These are phyloP conservation scores for Pisolithus albus DNA, from an alignment of 768 basidiomycete genomes.

Conservation along the genomic window DNA sequence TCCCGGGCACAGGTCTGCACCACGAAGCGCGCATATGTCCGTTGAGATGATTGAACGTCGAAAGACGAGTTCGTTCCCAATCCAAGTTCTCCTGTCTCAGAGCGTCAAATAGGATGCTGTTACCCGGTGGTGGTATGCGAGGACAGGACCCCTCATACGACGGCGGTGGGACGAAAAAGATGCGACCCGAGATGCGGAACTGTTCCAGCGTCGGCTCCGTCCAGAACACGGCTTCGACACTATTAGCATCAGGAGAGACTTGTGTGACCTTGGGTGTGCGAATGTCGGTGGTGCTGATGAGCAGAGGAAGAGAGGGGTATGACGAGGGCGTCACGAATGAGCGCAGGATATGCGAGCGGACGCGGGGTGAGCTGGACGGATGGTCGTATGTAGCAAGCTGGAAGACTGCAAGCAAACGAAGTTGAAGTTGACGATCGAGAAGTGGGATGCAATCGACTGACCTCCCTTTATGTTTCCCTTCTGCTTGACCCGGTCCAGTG, in stretches of 20 bases:
- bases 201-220: conserved; percentile 60
- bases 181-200: conserved; percentile 59
- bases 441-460: not conserved
- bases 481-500: not conserved
- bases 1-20: conserved; percentile 64
- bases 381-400: conserved; percentile 38
- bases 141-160: conserved; percentile 23
- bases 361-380: conserved; percentile 40
- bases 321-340: conserved; percentile 41
- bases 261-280: conserved; percentile 65
- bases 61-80: conserved; percentile 62
- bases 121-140: conserved; percentile 5
- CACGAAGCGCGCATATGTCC: conserved; percentile 64
- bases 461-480: not conserved
- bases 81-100: conserved; percentile 31
- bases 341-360: conserved; percentile 62
- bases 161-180: conserved; percentile 49
- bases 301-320: conserved; percentile 45
- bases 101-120: conserved; percentile 24
- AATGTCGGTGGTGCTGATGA: conserved; percentile 65
- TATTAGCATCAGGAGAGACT: conserved; percentile 32
- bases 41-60: conserved; percentile 53
- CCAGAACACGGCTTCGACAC: conserved; percentile 71
- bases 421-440: conserved; percentile 5
- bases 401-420: conserved; percentile 35